Conservation (phyloP, 2,329 filamentous ascomycete species). For the Eurotiales sp. region DNA sequence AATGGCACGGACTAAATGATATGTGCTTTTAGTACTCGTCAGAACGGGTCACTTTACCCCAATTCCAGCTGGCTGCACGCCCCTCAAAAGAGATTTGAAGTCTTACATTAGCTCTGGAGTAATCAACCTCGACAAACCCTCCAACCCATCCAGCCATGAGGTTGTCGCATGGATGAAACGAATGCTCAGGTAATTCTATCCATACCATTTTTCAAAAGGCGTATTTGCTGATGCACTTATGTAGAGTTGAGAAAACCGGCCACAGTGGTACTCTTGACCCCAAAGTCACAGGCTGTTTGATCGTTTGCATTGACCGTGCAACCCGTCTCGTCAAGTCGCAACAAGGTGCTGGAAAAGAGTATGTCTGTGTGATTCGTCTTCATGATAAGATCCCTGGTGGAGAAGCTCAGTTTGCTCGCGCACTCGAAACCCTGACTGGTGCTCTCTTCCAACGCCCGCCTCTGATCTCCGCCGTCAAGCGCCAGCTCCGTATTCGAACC, state of each 20-base stretch:
- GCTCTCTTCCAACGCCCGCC: constrained; percentile 96
- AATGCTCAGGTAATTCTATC: constrained; percentile 68
- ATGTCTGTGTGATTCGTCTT: constrained; percentile 90
- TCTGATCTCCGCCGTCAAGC: constrained; percentile 97
- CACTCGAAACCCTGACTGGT: constrained; percentile 92
- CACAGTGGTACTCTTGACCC: constrained; percentile 98
- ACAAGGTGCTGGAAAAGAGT: constrained; percentile 98
- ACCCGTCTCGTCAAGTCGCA: constrained; percentile 98
- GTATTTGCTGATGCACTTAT: constrained; percentile 19
- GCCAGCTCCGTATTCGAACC: constrained; percentile 94
- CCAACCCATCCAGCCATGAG: constrained; percentile 96
- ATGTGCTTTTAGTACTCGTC: constrained; percentile 63
- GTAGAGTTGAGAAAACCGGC: constrained; percentile 87
- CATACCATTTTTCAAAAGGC: neutral
- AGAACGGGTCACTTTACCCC: constrained; percentile 96
- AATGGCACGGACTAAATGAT: constrained; percentile 14
- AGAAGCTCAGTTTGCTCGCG: constrained; percentile 86
- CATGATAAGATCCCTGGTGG: constrained; percentile 94
- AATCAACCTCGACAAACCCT: constrained; percentile 97
- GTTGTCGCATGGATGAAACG: constrained; percentile 99
- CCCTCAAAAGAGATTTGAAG: constrained; percentile 91
- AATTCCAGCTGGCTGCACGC: constrained; percentile 87
- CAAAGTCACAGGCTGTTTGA: constrained; percentile 94
- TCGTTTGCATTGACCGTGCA: constrained; percentile 92
- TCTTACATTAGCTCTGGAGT: constrained; percentile 96